Evolutionary conservation across 768 basidiomycete genomes (phyloP), one percentile per base, ranked within the genome.

Genomic region (Guyanaporus albipodus): DNA sequence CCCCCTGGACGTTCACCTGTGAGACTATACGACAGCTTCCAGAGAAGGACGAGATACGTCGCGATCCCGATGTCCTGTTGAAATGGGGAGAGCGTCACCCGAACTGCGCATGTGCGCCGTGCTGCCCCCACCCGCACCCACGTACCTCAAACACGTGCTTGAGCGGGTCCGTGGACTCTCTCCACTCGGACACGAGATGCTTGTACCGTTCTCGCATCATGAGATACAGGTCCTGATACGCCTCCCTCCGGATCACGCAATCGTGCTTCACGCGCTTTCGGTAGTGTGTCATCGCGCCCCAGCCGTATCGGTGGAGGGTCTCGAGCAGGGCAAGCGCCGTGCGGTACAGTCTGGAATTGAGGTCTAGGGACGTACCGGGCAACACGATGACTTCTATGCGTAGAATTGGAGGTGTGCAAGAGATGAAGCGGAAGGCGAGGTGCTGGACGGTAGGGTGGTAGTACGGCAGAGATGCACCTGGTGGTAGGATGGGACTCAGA

Each of bases 131-230:
- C n/a, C n/a, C n/a, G n/a, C n/a, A n/a, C n/a, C n/a, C n/a, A n/a
- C n/a, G n/a, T 46, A 83, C 88, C 78, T 94, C 91, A 46, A 85
- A 94, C 7, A 94, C 88, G 66, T 94, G 91, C 63, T 94, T 94
- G 34, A 84, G 59, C 1, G 91, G 90, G 64, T 94, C 90, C 0
- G 91, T 94, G 6, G 74, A 78, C 55, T 92, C 88, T 37, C 75
- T 74, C 91, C 91, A 94, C 6, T 75, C 74, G 55, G 77, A 70
- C 4, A 91, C 78, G 9, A 91, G 68, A 58, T 83, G 77, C 55
- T 85, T 87, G 67, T 96, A 82, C 10, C 88, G 74, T 57, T 91
- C 89, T 46, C 94, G 80, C 79, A 97, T 84, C 8, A 82, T 57
- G 21, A 93, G 79, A 56, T 97, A 98, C 9, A 94, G 66, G 63